Evolutionary conservation across 805 yeast species (phyloP).

Genomic region (Metschnikowia matae): DNA sequence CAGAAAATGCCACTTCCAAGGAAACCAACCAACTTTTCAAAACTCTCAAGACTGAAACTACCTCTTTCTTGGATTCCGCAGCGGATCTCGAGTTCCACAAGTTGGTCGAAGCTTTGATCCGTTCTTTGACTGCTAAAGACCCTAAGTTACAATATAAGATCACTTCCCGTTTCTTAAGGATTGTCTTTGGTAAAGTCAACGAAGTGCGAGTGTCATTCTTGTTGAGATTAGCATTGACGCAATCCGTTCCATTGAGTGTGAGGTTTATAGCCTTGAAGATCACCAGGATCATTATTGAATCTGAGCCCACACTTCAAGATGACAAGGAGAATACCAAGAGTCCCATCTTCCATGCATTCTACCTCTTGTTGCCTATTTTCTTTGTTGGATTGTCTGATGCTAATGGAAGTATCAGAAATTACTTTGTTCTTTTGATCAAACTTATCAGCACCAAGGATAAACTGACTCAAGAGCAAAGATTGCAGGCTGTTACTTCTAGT

Average conservation of each 20-base stretch:
- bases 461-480: slow-evolving; percentile 24
- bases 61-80: slow-evolving; percentile 34
- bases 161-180: slow-evolving; percentile 6
- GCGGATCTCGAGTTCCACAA: slow-evolving; percentile 39
- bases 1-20: background rate
- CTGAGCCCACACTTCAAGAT: slow-evolving; percentile 18
- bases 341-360: slow-evolving; percentile 26
- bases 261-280: slow-evolving; percentile 47
- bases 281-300: slow-evolving; percentile 33
- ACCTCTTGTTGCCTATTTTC: slow-evolving; percentile 57
- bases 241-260: slow-evolving; percentile 54
- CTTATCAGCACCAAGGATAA: slow-evolving; percentile 16
- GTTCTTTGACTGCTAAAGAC: slow-evolving; percentile 32
- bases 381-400: slow-evolving; percentile 51
- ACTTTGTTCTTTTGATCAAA: slow-evolving; percentile 18
- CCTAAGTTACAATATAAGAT: slow-evolving; percentile 7
- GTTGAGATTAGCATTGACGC: slow-evolving; percentile 52
- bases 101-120: slow-evolving; percentile 41
- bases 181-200: slow-evolving; percentile 12
- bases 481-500: background rate
- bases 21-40: background rate
- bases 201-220: slow-evolving; percentile 55
- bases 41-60: slow-evolving; percentile 12
- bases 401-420: slow-evolving; percentile 46
- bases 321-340: slow-evolving; percentile 6